phyloP scores from a whole-genome alignment of 345 rosid genomes.

The Tarenaya hassleriana region DNA sequence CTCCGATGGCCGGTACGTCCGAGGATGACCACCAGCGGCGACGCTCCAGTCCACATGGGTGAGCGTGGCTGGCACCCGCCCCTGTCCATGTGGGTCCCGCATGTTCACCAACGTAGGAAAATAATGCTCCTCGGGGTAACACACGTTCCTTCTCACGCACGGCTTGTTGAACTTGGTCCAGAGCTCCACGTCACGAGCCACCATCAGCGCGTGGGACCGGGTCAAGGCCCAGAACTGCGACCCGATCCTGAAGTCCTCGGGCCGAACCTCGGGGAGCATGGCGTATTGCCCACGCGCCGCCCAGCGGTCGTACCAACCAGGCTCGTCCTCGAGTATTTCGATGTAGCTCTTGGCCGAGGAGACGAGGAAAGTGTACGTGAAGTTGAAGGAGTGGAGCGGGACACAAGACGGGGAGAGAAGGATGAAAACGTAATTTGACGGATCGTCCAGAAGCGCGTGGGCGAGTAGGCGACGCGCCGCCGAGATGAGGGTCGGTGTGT shows the following conservation, averaged over 20 bases:
- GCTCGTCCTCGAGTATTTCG: slow-evolving; percentile 49
- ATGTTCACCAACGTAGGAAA: slow-evolving; percentile 63
- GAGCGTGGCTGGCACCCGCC: slow-evolving; percentile 47
- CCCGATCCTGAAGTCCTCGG: slow-evolving; percentile 67
- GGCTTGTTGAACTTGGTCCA: slow-evolving; percentile 57
- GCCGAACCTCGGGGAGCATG: slow-evolving; percentile 61
- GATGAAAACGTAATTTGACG: slow-evolving; percentile 50
- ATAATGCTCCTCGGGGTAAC: slow-evolving; percentile 70
- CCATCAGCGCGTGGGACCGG: slow-evolving; percentile 51
- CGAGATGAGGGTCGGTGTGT: slow-evolving; percentile 51
- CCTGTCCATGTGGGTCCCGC: slow-evolving; percentile 44
- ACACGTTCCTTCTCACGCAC: slow-evolving; percentile 38
- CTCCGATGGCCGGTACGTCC: slow-evolving; percentile 43
- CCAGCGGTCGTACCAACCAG: slow-evolving; percentile 53
- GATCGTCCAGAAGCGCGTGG: slow-evolving; percentile 56
- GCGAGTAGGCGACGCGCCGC: slow-evolving; percentile 72
- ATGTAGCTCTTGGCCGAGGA: slow-evolving; percentile 53
- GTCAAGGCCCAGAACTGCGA: slow-evolving; percentile 81
- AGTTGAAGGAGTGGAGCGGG: slow-evolving; percentile 56
- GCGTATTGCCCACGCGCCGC: slow-evolving; percentile 57
- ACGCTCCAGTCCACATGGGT: slow-evolving; percentile 70
- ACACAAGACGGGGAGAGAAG: slow-evolving; percentile 64
- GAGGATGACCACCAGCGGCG: slow-evolving; percentile 48
- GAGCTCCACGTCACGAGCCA: slow-evolving; percentile 41
- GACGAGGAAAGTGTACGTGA: slow-evolving; percentile 37